A percentile compares a stretch with the other conserved stretches of the same genome.
Conservation (phyloP, 371 early-diverging fungal species). For the Lichtheimia ornata region DNA sequence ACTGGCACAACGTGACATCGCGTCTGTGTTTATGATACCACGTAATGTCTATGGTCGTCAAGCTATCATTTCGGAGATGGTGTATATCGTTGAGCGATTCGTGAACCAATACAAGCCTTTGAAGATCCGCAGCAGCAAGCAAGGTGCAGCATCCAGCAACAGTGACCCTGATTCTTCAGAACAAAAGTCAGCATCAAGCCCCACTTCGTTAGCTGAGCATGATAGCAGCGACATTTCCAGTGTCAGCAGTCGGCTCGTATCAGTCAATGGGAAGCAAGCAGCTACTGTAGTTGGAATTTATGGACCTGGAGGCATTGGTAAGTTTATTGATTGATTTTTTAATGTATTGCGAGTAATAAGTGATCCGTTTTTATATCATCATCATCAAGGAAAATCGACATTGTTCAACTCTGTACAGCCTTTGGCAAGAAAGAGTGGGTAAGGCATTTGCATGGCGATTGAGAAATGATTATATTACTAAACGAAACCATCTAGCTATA, state of each 20-base stretch:
- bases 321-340: neutral
- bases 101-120: constrained; percentile 19
- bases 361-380: neutral
- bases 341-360: no score
- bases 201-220: no score
- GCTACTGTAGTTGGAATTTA: constrained; percentile 32
- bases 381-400: constrained; percentile 40
- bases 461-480: neutral
- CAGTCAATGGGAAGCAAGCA: no score
- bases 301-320: constrained; percentile 45
- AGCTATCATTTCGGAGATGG: constrained; percentile 32
- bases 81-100: constrained; percentile 32
- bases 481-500: constrained; percentile 21
- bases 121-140: no score
- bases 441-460: neutral
- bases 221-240: no score
- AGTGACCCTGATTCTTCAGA: no score
- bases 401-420: constrained; percentile 36
- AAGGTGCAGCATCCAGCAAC: no score
- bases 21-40: constrained; percentile 46
- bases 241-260: no score
- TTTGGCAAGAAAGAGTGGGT: constrained; percentile 44
- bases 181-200: no score
- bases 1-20: constrained; percentile 44
- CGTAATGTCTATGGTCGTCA: constrained; percentile 42